Base-by-base conservation (phyloP, 257 asterid genomes). In the Rehmannia glutinosa region DNA sequence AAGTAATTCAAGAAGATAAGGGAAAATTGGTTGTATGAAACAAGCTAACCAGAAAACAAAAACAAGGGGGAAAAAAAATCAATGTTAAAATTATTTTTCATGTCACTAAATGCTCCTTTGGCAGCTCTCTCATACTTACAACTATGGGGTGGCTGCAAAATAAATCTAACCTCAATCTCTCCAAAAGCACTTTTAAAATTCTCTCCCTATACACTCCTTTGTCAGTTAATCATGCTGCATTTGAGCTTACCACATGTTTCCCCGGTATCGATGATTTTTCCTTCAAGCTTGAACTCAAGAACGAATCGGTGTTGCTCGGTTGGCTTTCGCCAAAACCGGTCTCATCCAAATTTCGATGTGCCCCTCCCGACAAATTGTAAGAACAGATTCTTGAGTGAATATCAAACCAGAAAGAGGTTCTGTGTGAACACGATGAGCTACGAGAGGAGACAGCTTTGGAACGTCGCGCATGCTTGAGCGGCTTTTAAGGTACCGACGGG, bases 341-440 rank as follows among this genome's bases (percentile, higher is more conserved):
- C 97, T 88, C 88, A 71, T 79, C 99, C 99, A 94, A 52, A 94
- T 82, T 74, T 91, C 91, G 41, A 91, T 85, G 80, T 94, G 87
- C 13, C 99, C 98, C 73, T 94, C 99, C 13, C 99, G 79, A 72
- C 96, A 87, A 17, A 84, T 79, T 10, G 97, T 87, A 35, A 94
- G 89, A 68, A 91, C 81, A 1, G 98, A 91, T 64, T 91, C 98
- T 6, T 74, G 94, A 15, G 99, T 83, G 84, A 91, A 89, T 65
- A 75, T 75, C 79, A 94, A 64, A 23, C 94, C 95, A 13, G 99
- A 91, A 24, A 94, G 98, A 30, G 99, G 99, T 32, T 94, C 99
- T 0, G 97, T 88, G 86, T 94, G 99, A 25, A 89, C 97, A 23
- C 96, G 95, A 28, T 94, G 99, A 30, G 85, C 84, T 2, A 91